Base-by-base conservation (phyloP, 805 yeast genomes). In the Suhomyces sp. region DNA sequence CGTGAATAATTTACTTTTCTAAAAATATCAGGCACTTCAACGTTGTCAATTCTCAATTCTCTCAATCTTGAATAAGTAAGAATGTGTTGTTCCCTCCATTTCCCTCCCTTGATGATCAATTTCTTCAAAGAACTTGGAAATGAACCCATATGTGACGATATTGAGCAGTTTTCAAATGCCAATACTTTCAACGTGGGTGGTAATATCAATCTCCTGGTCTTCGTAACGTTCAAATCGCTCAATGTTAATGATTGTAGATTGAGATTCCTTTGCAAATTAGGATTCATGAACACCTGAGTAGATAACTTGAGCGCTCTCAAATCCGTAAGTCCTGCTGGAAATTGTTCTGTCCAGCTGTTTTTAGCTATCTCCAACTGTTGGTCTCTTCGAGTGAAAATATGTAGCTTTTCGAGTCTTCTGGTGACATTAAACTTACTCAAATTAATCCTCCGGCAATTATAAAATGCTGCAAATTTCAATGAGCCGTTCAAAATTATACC, bases 361-460 rank as follows among this genome's bases (percentile, higher is more conserved):
- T 40, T 44, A 12, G 51, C 22, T 26, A 51, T 15, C 10, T 48
- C 57, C 23, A 51, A 29, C 23, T 49, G 36, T 4, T 48, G 48
- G 8, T 9, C 49, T 13, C 33, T 35, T n/a, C 29, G 17, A 19
- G 38, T 33, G 27, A 42, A 46, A 3, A 54, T 47, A 46, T 51
- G 55, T 9, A 54, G 41, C 26, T 44, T 31, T 19, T 54, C 57
- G 35, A 54, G 49, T 22, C 38, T 49, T 33, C 48, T 54, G 23
- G 57, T 49, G 9, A 54, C 45, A 24, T 54, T 54, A 40, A 54
- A 54, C 42, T 54, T 54, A 19, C 50, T 51, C 45, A 54, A 49
- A 46, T 54, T 54, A 9, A 54, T 44, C 10, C 33, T 51, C 6
- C 44, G 17, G 15, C 52, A 46, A 24, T 48, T 42, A 17, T 51